These are phyloP conservation scores for Phenoliferia sp. DNA, from an alignment of 1,284 basidiomycete genomes.

Conservation along the genomic window DNA sequence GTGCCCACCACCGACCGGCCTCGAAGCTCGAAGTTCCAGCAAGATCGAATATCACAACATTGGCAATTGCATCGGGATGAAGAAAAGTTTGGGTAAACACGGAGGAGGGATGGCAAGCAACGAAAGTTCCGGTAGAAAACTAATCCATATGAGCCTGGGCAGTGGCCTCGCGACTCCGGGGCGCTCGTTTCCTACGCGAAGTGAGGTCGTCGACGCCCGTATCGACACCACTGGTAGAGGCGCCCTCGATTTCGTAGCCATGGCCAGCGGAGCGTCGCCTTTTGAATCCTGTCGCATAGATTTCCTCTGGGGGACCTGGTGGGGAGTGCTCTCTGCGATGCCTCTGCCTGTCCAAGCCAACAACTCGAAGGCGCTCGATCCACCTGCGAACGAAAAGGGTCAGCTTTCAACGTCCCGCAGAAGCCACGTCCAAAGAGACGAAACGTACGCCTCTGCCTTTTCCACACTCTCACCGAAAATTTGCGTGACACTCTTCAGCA, in stretches of 20 bases:
- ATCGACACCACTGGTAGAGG: background rate
- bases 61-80: too few relatives aligned
- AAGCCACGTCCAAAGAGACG: background rate
- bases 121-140: background rate
- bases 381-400: conserved; percentile 49
- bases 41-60: too few relatives aligned
- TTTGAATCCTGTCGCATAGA: background rate
- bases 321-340: conserved; percentile 15
- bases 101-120: background rate
- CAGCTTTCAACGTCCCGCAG: background rate
- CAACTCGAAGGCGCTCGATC: conserved; percentile 68
- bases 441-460: conserved; percentile 58
- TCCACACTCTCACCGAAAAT: conserved; percentile 84
- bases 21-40: too few relatives aligned
- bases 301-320: background rate
- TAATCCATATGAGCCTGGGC: background rate
- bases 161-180: background rate
- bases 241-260: background rate
- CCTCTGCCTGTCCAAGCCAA: conserved; percentile 62
- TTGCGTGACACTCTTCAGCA: conserved; percentile 77
- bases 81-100: too few relatives aligned
- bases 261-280: background rate
- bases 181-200: background rate
- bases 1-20: too few relatives aligned
- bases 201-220: background rate